These are phyloP conservation scores for Fusarium tuaranense DNA, from an alignment of 2,329 filamentous ascomycete species.

Conservation along the genomic window DNA sequence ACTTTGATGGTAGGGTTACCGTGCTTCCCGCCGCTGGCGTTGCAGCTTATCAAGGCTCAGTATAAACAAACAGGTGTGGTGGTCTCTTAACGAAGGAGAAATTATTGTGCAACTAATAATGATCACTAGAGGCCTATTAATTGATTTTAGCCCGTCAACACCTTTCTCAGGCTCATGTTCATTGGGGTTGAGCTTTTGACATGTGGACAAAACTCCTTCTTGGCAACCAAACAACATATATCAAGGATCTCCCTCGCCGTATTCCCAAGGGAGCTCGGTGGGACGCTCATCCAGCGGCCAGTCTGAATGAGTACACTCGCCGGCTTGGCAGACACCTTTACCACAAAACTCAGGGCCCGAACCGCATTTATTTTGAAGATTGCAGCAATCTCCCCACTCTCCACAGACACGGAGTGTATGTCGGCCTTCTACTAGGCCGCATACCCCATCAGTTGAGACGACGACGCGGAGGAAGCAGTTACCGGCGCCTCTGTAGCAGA, in stretches of 20 bases:
- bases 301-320: background rate
- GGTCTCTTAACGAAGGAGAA: background rate
- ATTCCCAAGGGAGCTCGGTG: background rate
- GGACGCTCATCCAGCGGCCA: background rate
- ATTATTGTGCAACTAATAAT: background rate
- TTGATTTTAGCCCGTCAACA: background rate
- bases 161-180: background rate
- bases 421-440: background rate
- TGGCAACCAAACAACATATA: background rate
- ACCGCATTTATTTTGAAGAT: background rate
- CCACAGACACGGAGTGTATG: background rate
- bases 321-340: background rate
- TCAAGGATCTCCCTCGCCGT: background rate
- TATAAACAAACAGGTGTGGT: background rate
- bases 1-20: background rate
- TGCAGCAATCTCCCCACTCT: background rate
- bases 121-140: background rate
- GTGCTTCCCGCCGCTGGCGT: background rate
- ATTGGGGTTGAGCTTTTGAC: background rate
- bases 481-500: background rate
- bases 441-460: background rate
- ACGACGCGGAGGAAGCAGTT: background rate
- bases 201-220: background rate
- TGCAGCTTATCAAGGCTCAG: background rate
- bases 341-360: background rate